Evolutionary conservation across 306 rosid genomes (phyloP).

Genomic region (Alnus glutinosa): DNA sequence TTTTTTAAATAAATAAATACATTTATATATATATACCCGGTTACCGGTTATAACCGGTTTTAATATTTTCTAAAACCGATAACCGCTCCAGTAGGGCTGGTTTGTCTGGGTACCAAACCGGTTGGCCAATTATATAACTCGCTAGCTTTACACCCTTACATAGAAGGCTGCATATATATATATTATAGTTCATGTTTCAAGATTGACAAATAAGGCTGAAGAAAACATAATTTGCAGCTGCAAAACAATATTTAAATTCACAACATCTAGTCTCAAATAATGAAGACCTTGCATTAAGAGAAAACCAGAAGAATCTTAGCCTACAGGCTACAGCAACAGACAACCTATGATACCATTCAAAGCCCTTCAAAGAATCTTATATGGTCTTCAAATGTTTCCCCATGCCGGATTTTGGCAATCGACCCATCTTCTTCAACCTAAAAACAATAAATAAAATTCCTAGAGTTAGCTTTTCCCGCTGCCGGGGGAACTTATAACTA

Average conservation of each 20-base stretch:
- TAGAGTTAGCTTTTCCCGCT: not conserved
- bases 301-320: not conserved
- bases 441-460: not conserved
- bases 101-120: too few species aligned
- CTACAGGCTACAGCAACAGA: not conserved
- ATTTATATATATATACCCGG: too few species aligned
- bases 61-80: too few species aligned
- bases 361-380: conserved; percentile 73
- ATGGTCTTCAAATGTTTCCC: conserved; percentile 83
- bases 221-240: not conserved
- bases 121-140: too few species aligned
- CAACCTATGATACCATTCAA: conserved; percentile 31
- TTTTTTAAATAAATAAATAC: too few species aligned
- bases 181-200: not conserved
- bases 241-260: not conserved
- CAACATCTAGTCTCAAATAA: conserved; percentile 6
- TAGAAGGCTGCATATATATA: too few species aligned
- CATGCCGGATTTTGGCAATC: conserved; percentile 85
- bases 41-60: too few species aligned
- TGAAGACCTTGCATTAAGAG: conserved; percentile 15
- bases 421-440: conserved; percentile 85
- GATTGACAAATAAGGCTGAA: not conserved
- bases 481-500: too few species aligned
- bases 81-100: too few species aligned
- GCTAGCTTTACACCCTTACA: too few species aligned